These are phyloP conservation scores for Betula pendula DNA, from an alignment of 306 rosid species.

Conservation along the genomic window DNA sequence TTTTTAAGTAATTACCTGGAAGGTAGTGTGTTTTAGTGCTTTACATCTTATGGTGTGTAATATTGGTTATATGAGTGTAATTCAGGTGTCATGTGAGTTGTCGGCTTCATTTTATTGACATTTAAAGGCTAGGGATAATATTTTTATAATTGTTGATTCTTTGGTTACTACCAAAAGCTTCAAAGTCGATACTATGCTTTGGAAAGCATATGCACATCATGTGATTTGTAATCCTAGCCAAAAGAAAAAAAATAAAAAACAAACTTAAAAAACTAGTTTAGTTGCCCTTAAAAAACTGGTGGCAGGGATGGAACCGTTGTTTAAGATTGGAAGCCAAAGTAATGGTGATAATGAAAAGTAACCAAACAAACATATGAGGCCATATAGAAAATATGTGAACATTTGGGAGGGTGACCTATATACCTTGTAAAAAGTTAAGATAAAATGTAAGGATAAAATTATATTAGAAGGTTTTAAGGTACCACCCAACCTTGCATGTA, in stretches of 20 bases:
- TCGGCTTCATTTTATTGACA: conserved; percentile 5
- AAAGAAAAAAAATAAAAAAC: background rate
- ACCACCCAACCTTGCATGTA: background rate
- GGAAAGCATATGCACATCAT: background rate
- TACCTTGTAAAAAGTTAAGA: background rate
- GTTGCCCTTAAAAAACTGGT: background rate
- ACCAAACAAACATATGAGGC: background rate
- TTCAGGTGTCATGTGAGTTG: background rate
- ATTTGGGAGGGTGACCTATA: background rate
- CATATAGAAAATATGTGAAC: background rate
- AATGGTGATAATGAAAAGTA: background rate
- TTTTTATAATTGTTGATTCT: conserved; percentile 6
- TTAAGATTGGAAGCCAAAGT: background rate
- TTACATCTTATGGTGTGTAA: background rate
- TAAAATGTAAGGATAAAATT: background rate
- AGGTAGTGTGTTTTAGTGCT: background rate
- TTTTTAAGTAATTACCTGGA: conserved; percentile 19
- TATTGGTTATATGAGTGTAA: background rate
- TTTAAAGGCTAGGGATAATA: background rate
- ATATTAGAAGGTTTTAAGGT: too few relatives aligned
- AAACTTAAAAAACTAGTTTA: background rate
- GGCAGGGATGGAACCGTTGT: background rate
- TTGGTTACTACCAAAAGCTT: conserved; percentile 8
- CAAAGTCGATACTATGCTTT: conserved; percentile 9
- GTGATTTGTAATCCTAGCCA: background rate